These are phyloP conservation scores for Curvularia sp. DNA, from an alignment of 2,329 filamentous ascomycete genomes.

Conservation along the genomic window DNA sequence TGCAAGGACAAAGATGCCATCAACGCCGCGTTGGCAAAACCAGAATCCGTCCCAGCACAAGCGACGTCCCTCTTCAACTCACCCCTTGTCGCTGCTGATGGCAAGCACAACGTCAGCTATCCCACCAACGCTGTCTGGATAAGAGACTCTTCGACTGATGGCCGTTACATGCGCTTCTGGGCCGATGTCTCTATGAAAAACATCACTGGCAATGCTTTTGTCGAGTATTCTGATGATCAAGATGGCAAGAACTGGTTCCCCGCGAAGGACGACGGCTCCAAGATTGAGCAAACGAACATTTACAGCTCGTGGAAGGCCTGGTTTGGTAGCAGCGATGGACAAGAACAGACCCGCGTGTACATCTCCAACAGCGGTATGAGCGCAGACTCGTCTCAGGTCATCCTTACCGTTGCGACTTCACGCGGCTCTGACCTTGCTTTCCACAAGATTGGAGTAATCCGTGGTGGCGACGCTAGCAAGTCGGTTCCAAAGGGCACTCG, in stretches of 20 bases:
- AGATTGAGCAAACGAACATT: neutral
- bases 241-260: neutral
- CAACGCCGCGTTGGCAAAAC: neutral
- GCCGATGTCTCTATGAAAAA: neutral
- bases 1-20: neutral
- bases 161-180: conserved; percentile 1
- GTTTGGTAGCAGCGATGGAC: neutral
- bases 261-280: neutral
- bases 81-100: neutral
- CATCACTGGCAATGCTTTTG: neutral
- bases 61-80: neutral
- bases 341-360: neutral
- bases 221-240: neutral
- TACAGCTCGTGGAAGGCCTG: neutral
- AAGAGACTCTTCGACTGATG: neutral
- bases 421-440: neutral
- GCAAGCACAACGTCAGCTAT: neutral
- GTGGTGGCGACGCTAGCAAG: neutral
- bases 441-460: neutral
- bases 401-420: neutral
- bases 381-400: neutral
- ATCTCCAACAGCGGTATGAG: neutral
- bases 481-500: neutral
- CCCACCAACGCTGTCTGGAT: neutral
- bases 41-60: neutral